Conservation (phyloP, 768 basidiomycete genomes). For the Amanita muscaria region DNA sequence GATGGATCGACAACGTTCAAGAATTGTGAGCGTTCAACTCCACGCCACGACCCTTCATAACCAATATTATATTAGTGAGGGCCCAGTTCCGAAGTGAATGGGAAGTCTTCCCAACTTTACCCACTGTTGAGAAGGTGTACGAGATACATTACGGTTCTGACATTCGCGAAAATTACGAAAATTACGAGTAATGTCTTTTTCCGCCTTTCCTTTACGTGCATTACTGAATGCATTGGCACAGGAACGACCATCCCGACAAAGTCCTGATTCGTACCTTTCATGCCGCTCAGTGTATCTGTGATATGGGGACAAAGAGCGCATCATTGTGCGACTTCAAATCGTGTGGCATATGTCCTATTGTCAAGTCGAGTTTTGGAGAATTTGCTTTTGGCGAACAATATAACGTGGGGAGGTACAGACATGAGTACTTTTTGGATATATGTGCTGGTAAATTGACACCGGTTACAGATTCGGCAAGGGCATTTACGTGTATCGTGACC, state of each 20-base stretch:
- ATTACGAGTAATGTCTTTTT: slow-evolving; percentile 33
- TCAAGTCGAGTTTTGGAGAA: slow-evolving; percentile 46
- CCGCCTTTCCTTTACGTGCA: not conserved
- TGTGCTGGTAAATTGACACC: slow-evolving; percentile 5
- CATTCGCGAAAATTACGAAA: slow-evolving; percentile 35
- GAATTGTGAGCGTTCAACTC: slow-evolving; percentile 29
- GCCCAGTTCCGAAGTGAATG: slow-evolving; percentile 49
- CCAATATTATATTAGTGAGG: slow-evolving; percentile 25
- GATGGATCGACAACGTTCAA: slow-evolving; percentile 43
- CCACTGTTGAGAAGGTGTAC: slow-evolving; percentile 47
- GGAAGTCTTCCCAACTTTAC: slow-evolving; percentile 30
- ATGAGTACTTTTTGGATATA: not conserved
- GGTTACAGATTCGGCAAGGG: slow-evolving; percentile 47
- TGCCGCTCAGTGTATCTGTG: slow-evolving; percentile 59
- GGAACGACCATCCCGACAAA: slow-evolving; percentile 27
- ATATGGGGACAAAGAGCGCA: slow-evolving; percentile 47
- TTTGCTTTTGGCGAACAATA: slow-evolving; percentile 47
- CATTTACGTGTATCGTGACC: slow-evolving; percentile 54
- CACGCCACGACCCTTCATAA: not conserved
- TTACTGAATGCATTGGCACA: slow-evolving; percentile 10
- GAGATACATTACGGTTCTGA: slow-evolving; percentile 39
- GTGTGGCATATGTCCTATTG: slow-evolving; percentile 55
- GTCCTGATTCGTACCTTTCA: slow-evolving; percentile 53
- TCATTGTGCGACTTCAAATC: slow-evolving; percentile 48
- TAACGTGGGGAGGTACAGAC: slow-evolving; percentile 46